phyloP scores from a whole-genome alignment of 2,329 filamentous ascomycete species.

The Sporothrix brasiliensis region DNA sequence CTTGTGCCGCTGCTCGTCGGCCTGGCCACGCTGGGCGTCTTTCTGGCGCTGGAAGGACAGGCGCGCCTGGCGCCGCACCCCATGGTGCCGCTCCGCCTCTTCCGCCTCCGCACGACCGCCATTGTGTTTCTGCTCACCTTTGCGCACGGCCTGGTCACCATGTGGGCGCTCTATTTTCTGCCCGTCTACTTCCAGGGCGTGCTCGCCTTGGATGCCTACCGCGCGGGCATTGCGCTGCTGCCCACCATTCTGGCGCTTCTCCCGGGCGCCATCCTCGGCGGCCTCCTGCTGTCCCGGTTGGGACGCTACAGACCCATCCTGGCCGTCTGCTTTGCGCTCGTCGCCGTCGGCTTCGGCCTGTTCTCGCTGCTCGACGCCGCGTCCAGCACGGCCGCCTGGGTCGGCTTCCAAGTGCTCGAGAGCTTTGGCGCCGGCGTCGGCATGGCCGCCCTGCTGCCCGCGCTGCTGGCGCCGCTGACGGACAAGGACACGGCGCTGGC shows the following conservation, averaged over 20 bases:
- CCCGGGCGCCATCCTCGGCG: not conserved
- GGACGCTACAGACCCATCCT: constrained; percentile 12
- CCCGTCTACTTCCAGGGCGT: constrained; percentile 53
- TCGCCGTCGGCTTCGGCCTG: constrained; percentile 11
- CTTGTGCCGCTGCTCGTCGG: not conserved
- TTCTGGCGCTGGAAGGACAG: not conserved
- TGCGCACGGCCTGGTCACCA: constrained; percentile 42
- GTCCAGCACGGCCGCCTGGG: not conserved
- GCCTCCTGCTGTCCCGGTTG: not conserved
- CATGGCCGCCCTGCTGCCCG: constrained; percentile 12
- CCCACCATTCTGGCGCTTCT: constrained; percentile 36
- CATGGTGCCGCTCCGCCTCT: constrained; percentile 1
- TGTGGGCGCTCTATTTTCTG: constrained; percentile 47
- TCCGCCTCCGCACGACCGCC: not conserved
- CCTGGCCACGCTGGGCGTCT: not conserved
- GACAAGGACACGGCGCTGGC: constrained; percentile 10
- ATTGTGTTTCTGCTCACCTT: constrained; percentile 41
- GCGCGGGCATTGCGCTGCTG: constrained; percentile 42
- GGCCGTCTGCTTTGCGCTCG: not conserved
- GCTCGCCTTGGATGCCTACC: constrained; percentile 40
- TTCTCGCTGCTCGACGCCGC: not conserved
- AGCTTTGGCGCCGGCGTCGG: not conserved
- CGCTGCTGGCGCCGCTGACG: not conserved
- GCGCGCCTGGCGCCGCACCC: not conserved
- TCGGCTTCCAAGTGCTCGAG: constrained; percentile 12